Conservation (phyloP, 768 basidiomycete species). For the Candolleomyces eurysporus region DNA sequence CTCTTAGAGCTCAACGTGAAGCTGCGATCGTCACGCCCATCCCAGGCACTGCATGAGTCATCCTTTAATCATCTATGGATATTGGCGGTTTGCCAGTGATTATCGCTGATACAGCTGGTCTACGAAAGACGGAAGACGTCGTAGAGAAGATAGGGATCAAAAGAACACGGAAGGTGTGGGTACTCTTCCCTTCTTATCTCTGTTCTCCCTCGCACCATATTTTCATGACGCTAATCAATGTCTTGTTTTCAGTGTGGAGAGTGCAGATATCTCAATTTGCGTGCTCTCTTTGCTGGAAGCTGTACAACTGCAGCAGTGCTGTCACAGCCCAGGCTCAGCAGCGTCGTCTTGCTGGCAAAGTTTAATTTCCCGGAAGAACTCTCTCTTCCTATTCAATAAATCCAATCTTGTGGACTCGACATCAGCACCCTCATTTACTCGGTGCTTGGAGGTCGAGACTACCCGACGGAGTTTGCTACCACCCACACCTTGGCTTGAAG, state of each 20-base stretch:
- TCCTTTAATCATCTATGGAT: conserved; percentile 82
- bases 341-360: conserved; percentile 32
- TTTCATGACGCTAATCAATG: no score
- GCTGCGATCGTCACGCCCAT: conserved; percentile 88
- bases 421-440: no score
- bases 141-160: conserved; percentile 84
- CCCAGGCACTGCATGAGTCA: conserved; percentile 87
- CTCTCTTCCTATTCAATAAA: conserved; percentile 80
- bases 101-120: conserved; percentile 83
- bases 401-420: conserved; percentile 48
- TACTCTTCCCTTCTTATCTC: no score
- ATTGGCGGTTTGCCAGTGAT: conserved; percentile 82
- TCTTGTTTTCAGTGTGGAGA: conserved; percentile 59
- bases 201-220: no score
- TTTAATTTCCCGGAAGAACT: conserved; percentile 48
- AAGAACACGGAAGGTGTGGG: conserved; percentile 60
- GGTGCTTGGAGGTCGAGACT: no score
- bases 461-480: no score
- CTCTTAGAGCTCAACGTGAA: conserved; percentile 69
- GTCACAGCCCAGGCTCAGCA: neutral
- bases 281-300: conserved; percentile 69
- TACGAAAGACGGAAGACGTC: conserved; percentile 63
- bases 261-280: conserved; percentile 72
- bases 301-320: conserved; percentile 14
- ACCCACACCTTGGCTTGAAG: no score